Base-by-base conservation (phyloP, 2,329 filamentous ascomycete genomes). In the Colletotrichum acutatum region DNA sequence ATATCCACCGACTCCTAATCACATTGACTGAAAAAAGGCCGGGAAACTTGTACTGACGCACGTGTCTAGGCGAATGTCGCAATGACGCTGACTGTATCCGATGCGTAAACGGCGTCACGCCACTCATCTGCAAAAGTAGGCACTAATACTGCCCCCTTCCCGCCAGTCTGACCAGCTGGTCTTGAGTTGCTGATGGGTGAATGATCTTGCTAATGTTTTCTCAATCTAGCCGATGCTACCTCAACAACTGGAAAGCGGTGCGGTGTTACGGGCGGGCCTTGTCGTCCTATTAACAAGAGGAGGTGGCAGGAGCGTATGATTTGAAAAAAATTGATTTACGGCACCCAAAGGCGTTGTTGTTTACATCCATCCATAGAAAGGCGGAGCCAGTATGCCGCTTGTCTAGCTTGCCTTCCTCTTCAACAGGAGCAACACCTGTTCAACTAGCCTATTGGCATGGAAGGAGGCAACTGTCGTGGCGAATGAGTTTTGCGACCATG, bases 101-200 rank as follows among this genome's bases (percentile, higher is more conserved):
- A 52, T 69, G 66, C 28, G 52, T 69, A 1, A 28, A 32, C 14
- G 42, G 30, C 22, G 26, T 32, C 16, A 69, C 59, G 6, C 66
- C 66, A 5, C 53, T 69, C 5, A 28, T 69, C 22, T 69, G 66
- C 53, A 69, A 65, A 19, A 69, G 60, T 65, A 69, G n/a, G 22
- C 24, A 7, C 3, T 5, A n/a, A n/a, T n/a, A 22, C 5, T 32
- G 46, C 34, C 32, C 22, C n/a, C 24, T 2, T 11, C 30, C 1
- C 2, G 24, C 22, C 42, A 42, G 12, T 16, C 16, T 8, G 16
- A 19, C 7, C 16, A 0, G 6, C 16, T 12, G 3, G 16, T 5
- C 30, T 14, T 12, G 8, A 12, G 32, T 34, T 34, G 4, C 32
- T 34, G 32, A 1, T 24, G 8, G 9, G n/a, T 2, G 19, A 24